phyloP scores from a whole-genome alignment of 2,329 filamentous ascomycete genomes.

The Alternaria sp. region DNA sequence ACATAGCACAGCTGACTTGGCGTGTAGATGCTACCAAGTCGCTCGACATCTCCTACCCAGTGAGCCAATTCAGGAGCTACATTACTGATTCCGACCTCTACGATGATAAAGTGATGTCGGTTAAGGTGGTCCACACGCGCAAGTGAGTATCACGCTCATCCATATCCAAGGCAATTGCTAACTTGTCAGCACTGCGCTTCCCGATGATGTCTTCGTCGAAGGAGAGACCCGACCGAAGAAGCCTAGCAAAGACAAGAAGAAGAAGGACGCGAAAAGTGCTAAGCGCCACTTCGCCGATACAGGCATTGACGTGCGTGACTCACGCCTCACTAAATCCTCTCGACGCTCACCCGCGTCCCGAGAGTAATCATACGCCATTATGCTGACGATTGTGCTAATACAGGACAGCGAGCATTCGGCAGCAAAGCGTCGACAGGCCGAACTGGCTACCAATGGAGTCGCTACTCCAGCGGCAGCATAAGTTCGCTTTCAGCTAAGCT shows the following conservation, averaged over 20 bases:
- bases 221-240: slow-evolving; percentile 66
- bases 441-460: slow-evolving; percentile 37
- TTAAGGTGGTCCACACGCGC: slow-evolving; percentile 83
- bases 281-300: slow-evolving; percentile 55
- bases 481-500: slow-evolving; percentile 36
- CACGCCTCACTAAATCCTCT: slow-evolving; percentile 25
- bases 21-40: slow-evolving; percentile 66
- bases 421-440: slow-evolving; percentile 44
- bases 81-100: slow-evolving; percentile 80
- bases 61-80: slow-evolving; percentile 83
- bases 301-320: slow-evolving; percentile 54
- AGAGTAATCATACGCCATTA: slow-evolving; percentile 26
- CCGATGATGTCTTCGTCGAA: slow-evolving; percentile 84
- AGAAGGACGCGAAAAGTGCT: slow-evolving; percentile 35
- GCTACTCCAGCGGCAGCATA: slow-evolving; percentile 38
- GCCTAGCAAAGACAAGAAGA: slow-evolving; percentile 51
- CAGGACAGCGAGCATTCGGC: slow-evolving; percentile 43
- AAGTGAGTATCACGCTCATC: slow-evolving; percentile 66
- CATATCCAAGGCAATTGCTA: slow-evolving; percentile 4
- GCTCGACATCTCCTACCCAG: slow-evolving; percentile 80
- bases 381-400: slow-evolving; percentile 46
- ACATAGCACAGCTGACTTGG: slow-evolving; percentile 3
- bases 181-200: slow-evolving; percentile 75
- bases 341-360: slow-evolving; percentile 20
- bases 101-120: slow-evolving; percentile 74